Evolutionary conservation across 2,329 filamentous ascomycete genomes (phyloP), one percentile per base, ranked within the genome.

Genomic region (Dothidotthia symphoricarpi): DNA sequence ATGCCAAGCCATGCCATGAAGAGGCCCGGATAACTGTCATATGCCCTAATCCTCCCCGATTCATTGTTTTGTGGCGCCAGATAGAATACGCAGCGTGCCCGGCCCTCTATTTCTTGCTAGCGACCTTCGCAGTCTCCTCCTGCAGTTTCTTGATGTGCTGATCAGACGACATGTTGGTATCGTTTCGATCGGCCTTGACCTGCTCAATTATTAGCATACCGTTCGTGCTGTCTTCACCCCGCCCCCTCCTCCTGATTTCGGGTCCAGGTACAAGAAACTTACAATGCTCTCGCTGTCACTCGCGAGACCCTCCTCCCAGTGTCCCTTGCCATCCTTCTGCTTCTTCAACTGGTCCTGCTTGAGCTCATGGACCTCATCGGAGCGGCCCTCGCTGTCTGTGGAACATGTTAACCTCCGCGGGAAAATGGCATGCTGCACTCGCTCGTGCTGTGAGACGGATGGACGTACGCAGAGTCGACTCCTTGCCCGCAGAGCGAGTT

Each of bases 61-160:
- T n/a, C n/a, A n/a, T n/a, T n/a, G n/a, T 22, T 22, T 22, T 22
- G 9, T 22, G 5, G 9, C 19, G 5, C 19, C 19, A 22, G 19
- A 22, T 9, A 9, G 19, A 22, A 22, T 5, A 22, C 9, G 19
- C 9, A 6, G 19, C 19, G 9, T n/a, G n/a, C n/a, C n/a, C n/a
- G n/a, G 19, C 9, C 9, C 19, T 22, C 9, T 22, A 44, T 32
- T 34, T 17, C 37, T 54, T 42, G n/a, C 37, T 34, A n/a, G 51
- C 53, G 42, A 69, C 49, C 50, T 68, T 62, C 41, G 65, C 66
- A 2, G 68, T 62, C 61, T 73, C 61, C 56, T 73, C 64, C 53
- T 75, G 71, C 36, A 75, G 49, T 39, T 73, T 65, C 56, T 70
- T 64, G 43, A 74, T 72, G 25, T 68, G 65, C 34, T 68, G 50